phyloP scores from a whole-genome alignment of 371 early-diverging fungal species.

The Rhizomucor miehei region DNA sequence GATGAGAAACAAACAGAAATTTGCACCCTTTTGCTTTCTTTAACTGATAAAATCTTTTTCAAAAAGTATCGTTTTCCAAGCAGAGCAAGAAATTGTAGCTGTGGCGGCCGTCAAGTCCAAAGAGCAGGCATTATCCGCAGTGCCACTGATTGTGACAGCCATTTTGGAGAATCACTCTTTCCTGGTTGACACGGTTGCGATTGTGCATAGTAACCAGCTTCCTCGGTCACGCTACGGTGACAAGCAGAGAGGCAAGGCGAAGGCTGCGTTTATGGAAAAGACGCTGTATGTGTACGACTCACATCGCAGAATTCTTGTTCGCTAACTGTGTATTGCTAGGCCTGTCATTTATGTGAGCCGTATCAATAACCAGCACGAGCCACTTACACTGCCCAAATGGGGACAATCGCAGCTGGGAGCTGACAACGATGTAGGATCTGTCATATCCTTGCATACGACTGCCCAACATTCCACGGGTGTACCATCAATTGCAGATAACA shows the following conservation, averaged over 20 bases:
- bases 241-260: conserved; percentile 53
- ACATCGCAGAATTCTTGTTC: not conserved
- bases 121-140: conserved; percentile 47
- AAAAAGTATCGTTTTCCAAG: conserved; percentile 50
- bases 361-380: conserved; percentile 39
- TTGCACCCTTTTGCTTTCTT: too few relatives aligned
- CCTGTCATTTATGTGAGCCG: conserved; percentile 38
- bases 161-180: conserved; percentile 75
- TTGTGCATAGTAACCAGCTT: conserved; percentile 60
- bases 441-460: conserved; percentile 10
- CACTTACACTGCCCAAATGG: conserved; percentile 31
- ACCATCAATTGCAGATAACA: conserved; percentile 12
- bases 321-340: conserved; percentile 4
- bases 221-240: conserved; percentile 61
- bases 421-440: conserved; percentile 24
- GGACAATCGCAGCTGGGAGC: conserved; percentile 27
- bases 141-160: conserved; percentile 62
- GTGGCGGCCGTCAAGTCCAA: conserved; percentile 49
- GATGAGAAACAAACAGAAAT: not conserved
- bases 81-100: conserved; percentile 48
- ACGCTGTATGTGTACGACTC: conserved; percentile 22
- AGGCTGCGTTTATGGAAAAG: conserved; percentile 26
- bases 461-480: conserved; percentile 8
- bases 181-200: conserved; percentile 68
- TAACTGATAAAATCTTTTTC: not conserved